Percentiles rank a stretch among this genome's conserved stretches.
These are phyloP conservation scores for Papiliotrema fonsecae DNA, from an alignment of 1,284 basidiomycete genomes.

Conservation along the genomic window DNA sequence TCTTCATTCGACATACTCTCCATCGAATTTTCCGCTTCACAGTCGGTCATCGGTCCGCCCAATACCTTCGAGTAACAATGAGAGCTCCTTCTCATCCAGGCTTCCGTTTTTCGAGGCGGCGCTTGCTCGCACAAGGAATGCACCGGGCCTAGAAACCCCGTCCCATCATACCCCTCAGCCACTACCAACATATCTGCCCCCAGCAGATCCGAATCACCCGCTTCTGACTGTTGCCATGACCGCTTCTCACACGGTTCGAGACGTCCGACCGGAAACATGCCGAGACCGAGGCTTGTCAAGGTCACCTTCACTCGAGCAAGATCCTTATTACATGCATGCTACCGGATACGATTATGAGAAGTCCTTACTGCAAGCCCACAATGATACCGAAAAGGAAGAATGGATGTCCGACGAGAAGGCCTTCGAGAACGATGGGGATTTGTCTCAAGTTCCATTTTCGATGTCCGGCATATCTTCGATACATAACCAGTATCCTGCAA, in stretches of 20 bases:
- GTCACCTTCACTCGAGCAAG: conserved; percentile 33
- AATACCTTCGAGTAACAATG: too few species aligned
- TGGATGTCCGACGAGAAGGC: not conserved
- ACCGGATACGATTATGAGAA: conserved; percentile 35
- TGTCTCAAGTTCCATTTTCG: too few species aligned
- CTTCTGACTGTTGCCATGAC: conserved; percentile 32
- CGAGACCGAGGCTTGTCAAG: conserved; percentile 9
- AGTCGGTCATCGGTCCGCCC: not conserved
- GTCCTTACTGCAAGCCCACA: conserved; percentile 16
- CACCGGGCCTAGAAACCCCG: not conserved
- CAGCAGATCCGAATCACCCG: conserved; percentile 42
- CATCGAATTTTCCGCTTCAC: not conserved
- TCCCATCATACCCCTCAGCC: conserved; percentile 14
- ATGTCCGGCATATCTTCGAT: too few species aligned
- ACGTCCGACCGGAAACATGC: conserved; percentile 3
- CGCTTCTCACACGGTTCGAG: conserved; percentile 28
- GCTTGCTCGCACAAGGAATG: conserved; percentile 26
- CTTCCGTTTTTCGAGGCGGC: conserved; percentile 41
- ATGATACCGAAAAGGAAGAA: conserved; percentile 3
- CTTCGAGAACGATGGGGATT: not conserved
- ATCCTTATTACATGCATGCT: conserved; percentile 9
- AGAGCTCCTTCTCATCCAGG: too few species aligned
- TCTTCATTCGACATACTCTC: not conserved
- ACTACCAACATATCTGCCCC: conserved; percentile 32
- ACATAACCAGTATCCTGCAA: too few species aligned